phyloP scores from a whole-genome alignment of 257 asterid species.

The Anisodus tanguticus region DNA sequence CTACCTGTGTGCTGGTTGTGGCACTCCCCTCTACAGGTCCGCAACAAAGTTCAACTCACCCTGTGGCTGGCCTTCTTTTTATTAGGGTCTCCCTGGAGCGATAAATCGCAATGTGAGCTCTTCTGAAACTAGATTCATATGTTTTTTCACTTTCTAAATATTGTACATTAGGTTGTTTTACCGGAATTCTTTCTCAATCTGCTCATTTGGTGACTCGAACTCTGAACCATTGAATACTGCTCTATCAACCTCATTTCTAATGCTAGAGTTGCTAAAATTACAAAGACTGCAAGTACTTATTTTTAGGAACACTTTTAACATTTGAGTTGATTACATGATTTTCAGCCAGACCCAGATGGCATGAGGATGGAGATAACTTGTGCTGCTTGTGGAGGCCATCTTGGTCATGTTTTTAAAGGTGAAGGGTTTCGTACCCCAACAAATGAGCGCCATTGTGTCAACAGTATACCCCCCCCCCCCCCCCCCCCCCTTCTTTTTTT shows the following conservation, averaged over 20 bases:
- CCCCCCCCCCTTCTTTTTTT: not conserved
- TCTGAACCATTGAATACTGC: not conserved
- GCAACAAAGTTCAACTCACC: slow-evolving; percentile 83
- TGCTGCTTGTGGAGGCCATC: slow-evolving; percentile 96
- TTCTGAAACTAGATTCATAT: not conserved
- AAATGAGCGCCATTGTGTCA: slow-evolving; percentile 91
- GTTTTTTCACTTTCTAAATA: not conserved
- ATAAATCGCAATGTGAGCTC: slow-evolving; percentile 70
- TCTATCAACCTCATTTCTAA: not conserved
- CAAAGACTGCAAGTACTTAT: not conserved
- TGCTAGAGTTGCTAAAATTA: not conserved
- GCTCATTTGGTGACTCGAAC: not conserved
- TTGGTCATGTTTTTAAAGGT: slow-evolving; percentile 90
- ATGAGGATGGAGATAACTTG: slow-evolving; percentile 80
- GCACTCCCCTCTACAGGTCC: slow-evolving; percentile 78
- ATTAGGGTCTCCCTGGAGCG: slow-evolving; percentile 90
- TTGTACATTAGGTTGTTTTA: not conserved
- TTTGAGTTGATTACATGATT: not conserved
- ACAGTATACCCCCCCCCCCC: slow-evolving; percentile 70
- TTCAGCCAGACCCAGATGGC: slow-evolving; percentile 87
- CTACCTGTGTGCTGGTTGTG: slow-evolving; percentile 90
- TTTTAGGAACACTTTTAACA: not conserved
- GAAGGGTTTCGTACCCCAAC: slow-evolving; percentile 86
- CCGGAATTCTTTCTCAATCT: not conserved
- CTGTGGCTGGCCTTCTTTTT: slow-evolving; percentile 99